Evolutionary conservation across 495 filamentous ascomycete genomes (phyloP), one percentile per base, ranked within the genome.

Genomic region (Bombardia bombarda): DNA sequence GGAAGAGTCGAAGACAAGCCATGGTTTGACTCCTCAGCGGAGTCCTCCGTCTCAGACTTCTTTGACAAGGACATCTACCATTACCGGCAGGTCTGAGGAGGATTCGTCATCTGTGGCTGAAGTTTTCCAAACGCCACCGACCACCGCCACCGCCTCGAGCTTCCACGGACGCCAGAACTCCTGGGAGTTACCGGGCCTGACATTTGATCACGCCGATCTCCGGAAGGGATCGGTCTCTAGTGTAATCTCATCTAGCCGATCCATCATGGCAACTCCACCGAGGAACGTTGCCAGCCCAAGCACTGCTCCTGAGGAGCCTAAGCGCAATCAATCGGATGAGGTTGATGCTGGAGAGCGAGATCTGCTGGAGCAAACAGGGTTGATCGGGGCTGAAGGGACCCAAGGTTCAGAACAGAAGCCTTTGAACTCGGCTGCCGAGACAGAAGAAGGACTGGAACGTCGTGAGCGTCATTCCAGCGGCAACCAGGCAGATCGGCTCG

Each of bases 101-200:
- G 61, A 65, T 19, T 46, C 43, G 3, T 70, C 69, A 5, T 58
- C 62, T 1, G 49, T 41, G 4, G 51, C 55, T 0, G 68, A 70
- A n/a, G 56, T 59, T 7, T 69, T 72, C 43, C 64, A 69, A 50
- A 73, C 69, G 3, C 69, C 68, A 0, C 69, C 67, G 2, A 65
- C 63, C 17, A 68, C 56, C 34, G 67, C 64, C 8, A 67, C 63
- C 10, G 52, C 58, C n/a, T 58, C 63, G 3, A 66, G 60, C 26
- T 71, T 73, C 41, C 72, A 73, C 24, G 69, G 62, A 35, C 56
- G 61, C 9, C 67, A 74, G 38, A 60, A 70, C 34, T 66, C 70
- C 8, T 75, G 74, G 67, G 73, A 76, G 40, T 50, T 76, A 25
- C 73, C 79, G 21, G 67, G 67, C 19, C 58, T 74, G 12, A 56